Evolutionary conservation across 257 asterid species (phyloP), one percentile per base, ranked within the genome.

Genomic region (Phtheirospermum japonicum): DNA sequence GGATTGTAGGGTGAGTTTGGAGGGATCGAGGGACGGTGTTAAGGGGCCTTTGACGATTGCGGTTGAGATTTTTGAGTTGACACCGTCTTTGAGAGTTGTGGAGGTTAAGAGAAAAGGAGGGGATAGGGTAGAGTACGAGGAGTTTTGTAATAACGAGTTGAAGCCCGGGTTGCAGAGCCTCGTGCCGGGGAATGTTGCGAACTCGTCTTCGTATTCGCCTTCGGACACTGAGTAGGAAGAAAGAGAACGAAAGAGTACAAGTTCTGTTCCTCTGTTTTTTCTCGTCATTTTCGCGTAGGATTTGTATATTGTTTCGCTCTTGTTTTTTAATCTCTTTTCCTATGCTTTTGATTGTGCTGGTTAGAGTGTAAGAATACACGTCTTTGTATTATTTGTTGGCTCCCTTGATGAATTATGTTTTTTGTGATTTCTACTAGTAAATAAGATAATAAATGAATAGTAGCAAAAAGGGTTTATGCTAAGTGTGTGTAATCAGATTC

Each of bases 41-140:
- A 90, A 82, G 71, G 98, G 98, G 28, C 98, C 98, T 10, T 71
- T 90, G 73, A 75, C 95, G 1, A 80, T 90, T 76, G 96, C 88
- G 64, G 96, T 95, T 51, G 98, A 90, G 82, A 82, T 90, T 66
- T 90, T 90, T 62, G 98, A 90, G 70, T 63, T 90, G 72, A 90
- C 98, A 2, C 95, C 98, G 0, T 68, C 83, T 0, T 68, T 90
- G 76, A 87, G 95, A 84, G 94, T 90, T 43, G 90, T 90, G 34
- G 98, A 90, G 77, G 89, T 90, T 68, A 85, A 71, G 80, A 90
- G 77, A 77, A 90, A 88, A 68, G 96, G 94, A 51, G 98, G 98
- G 2, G 95, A 90, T 71, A 76, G 73, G 69, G 39, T 31, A 42
- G 96, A 87, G 74, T 90, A 82, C 10, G 94, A 87, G 45, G 90